Evolutionary conservation across 2,329 filamentous ascomycete species (phyloP).

Genomic region (Talaromyces verruculosus): DNA sequence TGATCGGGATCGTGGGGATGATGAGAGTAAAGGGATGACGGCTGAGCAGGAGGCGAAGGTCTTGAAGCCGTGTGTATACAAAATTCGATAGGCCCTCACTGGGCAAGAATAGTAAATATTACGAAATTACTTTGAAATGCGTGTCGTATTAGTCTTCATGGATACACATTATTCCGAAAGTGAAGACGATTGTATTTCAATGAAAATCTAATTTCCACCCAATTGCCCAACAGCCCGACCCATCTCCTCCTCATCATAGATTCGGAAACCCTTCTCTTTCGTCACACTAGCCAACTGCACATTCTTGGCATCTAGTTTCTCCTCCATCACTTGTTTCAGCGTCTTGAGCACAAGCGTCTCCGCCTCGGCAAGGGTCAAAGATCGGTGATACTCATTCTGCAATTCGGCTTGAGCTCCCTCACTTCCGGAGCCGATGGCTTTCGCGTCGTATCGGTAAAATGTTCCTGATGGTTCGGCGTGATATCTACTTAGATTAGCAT

Average conservation of each 20-base stretch:
- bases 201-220: conserved; percentile 39
- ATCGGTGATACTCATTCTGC: conserved; percentile 99
- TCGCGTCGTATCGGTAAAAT: conserved; percentile 98
- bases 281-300: conserved; percentile 97
- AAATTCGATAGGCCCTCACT: conserved; percentile 63
- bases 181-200: not conserved
- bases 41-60: conserved; percentile 66
- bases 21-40: conserved; percentile 54
- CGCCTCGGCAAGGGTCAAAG: conserved; percentile 85
- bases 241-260: conserved; percentile 99
- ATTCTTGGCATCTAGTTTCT: conserved; percentile 98
- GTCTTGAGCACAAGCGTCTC: conserved; percentile 97
- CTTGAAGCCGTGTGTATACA: conserved; percentile 95
- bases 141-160: not conserved
- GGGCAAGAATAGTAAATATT: not conserved
- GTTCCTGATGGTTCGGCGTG: conserved; percentile 97
- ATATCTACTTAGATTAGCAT: conserved; percentile 56
- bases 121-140: not conserved
- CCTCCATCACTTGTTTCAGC: conserved; percentile 99
- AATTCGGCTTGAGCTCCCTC: conserved; percentile 97
- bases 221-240: conserved; percentile 78
- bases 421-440: conserved; percentile 95
- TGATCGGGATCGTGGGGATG: conserved; percentile 52
- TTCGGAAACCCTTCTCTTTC: conserved; percentile 95
- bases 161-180: conserved; percentile 19